Base-by-base conservation (phyloP, 805 yeast species). In the Saturnispora serradocipensis region DNA sequence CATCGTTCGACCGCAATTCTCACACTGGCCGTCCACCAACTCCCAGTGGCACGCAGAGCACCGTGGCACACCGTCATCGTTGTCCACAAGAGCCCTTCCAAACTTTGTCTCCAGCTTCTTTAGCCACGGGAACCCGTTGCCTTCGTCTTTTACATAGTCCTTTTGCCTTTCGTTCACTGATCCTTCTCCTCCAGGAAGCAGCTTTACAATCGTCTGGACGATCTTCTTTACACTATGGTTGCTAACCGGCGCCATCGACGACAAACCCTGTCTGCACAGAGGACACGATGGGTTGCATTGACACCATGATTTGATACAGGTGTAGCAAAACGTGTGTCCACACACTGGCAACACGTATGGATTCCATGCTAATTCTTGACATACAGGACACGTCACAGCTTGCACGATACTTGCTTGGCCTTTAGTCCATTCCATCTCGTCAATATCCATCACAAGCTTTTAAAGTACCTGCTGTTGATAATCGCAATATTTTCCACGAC, bases 11-110 rank as follows among this genome's bases (percentile, higher is more conserved):
- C 84, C 84, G 64, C 93, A 86, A 59, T 85, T 84, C 5, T 78
- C 72, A 59, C 93, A 86, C n/a, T 66, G 70, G 3, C 74, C 67
- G 0, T 86, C 88, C 54, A 78, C 78, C 1, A 84, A 80, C 59
- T 86, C 91, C 91, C 91, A 86, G 59, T 82, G 88, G 62, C 93
- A 86, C 52, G 78, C 76, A 7, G 85, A 78, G 60, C 93, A 86
- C 50, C 91, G 67, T 0, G 85, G 78, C 9, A 85, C 86, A 2
- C 89, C 89, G 59, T 86, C 91, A 28, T 78, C 78, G 28, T 69
- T 70, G 59, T 83, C 89, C 1, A 82, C 69, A 3, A 80, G 64
- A 0, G 84, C 81, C 15, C 72, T 64, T 2, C 80, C 77, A 16
- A 73, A 61, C 47, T 66, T 62, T n/a, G 71, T 67, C 63, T 84